These are phyloP conservation scores for Endotrypanum monterogeii DNA, from an alignment of 208 protist genomes.

Conservation along the genomic window DNA sequence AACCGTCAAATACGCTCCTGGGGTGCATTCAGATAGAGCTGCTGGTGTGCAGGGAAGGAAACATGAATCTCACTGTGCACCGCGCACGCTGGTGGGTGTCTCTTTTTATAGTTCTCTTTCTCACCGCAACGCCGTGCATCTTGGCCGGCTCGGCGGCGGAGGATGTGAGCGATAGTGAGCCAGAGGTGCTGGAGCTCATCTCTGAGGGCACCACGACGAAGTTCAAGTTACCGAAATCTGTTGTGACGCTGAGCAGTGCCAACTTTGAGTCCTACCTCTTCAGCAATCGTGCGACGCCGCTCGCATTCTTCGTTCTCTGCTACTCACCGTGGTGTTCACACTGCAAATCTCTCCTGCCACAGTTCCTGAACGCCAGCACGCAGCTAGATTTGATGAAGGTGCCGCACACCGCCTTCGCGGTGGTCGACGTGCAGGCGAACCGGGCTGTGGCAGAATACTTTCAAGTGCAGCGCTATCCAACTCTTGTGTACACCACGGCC, in stretches of 20 bases:
- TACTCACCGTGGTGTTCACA: constrained; percentile 86
- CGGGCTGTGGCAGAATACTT: constrained; percentile 54
- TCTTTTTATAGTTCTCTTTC: constrained; percentile 9
- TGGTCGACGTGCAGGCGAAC: constrained; percentile 64
- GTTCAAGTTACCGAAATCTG: constrained; percentile 41
- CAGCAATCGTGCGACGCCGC: constrained; percentile 13
- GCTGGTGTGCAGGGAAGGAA: not conserved
- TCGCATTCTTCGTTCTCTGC: constrained; percentile 78
- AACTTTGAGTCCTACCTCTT: constrained; percentile 81
- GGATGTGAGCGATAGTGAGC: constrained; percentile 20
- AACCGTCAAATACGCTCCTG: not conserved
- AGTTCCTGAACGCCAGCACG: constrained; percentile 71
- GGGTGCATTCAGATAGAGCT: not conserved
- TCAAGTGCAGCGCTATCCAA: constrained; percentile 59
- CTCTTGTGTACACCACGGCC: constrained; percentile 82
- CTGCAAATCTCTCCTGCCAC: constrained; percentile 72
- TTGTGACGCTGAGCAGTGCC: constrained; percentile 37
- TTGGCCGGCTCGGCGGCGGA: constrained; percentile 9
- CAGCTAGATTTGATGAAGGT: constrained; percentile 31
- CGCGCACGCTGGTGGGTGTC: not conserved
- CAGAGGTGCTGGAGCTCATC: constrained; percentile 28
- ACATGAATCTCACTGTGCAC: not conserved
- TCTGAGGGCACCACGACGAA: constrained; percentile 19
- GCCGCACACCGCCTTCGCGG: constrained; percentile 37
- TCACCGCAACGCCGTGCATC: constrained; percentile 4